Conservation (phyloP, 805 yeast species). For the Pichia heedii region DNA sequence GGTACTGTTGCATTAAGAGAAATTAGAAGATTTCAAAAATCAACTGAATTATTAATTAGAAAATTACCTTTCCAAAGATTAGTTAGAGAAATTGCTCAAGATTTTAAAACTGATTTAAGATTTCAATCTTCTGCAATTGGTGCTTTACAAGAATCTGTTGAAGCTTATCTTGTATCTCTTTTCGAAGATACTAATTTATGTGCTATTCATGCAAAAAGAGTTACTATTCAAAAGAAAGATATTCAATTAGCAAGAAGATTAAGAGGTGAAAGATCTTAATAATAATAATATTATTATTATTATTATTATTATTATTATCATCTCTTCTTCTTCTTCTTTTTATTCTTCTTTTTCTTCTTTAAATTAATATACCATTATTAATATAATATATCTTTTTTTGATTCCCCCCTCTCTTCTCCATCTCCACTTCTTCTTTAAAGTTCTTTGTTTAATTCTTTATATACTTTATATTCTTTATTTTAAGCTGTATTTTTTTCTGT, state of each 20-base stretch:
- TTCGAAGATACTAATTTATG: conserved; percentile 98
- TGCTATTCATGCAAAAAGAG: conserved; percentile 98
- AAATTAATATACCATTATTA: too few species aligned
- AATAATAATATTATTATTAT: background rate
- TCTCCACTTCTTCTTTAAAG: too few species aligned
- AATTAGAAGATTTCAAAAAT: conserved; percentile 94
- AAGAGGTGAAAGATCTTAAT: conserved; percentile 89
- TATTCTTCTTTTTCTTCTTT: background rate
- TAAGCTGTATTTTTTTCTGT: too few species aligned
- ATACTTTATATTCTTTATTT: too few species aligned
- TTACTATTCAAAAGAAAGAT: conserved; percentile 97
- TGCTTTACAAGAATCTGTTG: conserved; percentile 97
- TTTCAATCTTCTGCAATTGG: conserved; percentile 97
- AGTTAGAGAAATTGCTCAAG: conserved; percentile 93
- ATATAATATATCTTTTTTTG: too few species aligned
- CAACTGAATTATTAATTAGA: conserved; percentile 90
- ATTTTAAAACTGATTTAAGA: conserved; percentile 86
- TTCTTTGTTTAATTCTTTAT: too few species aligned
- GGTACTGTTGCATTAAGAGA: conserved; percentile 96
- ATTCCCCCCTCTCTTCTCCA: too few species aligned
- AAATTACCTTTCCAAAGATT: conserved; percentile 96
- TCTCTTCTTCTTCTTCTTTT: background rate
- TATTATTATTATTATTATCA: background rate
- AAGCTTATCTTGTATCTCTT: conserved; percentile 91
- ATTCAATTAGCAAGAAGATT: conserved; percentile 96